Base-by-base conservation (phyloP, 495 filamentous ascomycete species). In the Lasiosphaeria miniovina region DNA sequence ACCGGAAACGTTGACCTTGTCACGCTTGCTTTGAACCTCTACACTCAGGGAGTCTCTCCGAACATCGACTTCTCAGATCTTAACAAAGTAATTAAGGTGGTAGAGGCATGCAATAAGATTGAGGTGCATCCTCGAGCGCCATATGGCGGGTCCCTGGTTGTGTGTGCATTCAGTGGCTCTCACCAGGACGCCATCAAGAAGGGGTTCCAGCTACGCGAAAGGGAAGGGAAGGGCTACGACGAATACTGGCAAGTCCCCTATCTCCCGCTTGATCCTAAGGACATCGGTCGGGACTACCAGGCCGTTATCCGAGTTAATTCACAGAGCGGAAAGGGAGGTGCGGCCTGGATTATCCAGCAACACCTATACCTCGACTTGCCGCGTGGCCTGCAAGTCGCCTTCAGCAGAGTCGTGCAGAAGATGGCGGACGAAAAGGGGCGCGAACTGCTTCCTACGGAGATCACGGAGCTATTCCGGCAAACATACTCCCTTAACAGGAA, bases 171-270 rank as follows among this genome's bases (percentile, higher is more conserved):
- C 77, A 90, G 87, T 67, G 91, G 93, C 49, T 91, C 89, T 34
- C 93, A 97, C 72, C 93, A 98, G 77, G 94, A 98, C 66, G 94
- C 94, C 41, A 97, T 98, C 77, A 96, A 96, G 78, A 98, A 98
- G 78, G 93, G 94, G 11, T 97, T 98, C 79, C 81, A 87, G 62
- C 68, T 78, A 32, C 86, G 93, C 49, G 80, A 92, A 69, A 72
- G 80, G 36, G 71, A 76, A 0, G 82, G 79, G 40, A 80, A 82
- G 54, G 76, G 74, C 6, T 77, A 85, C 56, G 84, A 92, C 31
- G 82, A 84, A 57, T 70, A 81, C 51, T 86, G 83, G 84, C 75
- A 82, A 60, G 55, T 98, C 50, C 94, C 93, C 3, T 98, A 97
- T 71, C 88, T 98, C 36, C 94, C 94, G 15, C 82, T 98, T 50